Conservation (phyloP, 2,329 filamentous ascomycete genomes). For the Berkeleyomyces rouxiae region DNA sequence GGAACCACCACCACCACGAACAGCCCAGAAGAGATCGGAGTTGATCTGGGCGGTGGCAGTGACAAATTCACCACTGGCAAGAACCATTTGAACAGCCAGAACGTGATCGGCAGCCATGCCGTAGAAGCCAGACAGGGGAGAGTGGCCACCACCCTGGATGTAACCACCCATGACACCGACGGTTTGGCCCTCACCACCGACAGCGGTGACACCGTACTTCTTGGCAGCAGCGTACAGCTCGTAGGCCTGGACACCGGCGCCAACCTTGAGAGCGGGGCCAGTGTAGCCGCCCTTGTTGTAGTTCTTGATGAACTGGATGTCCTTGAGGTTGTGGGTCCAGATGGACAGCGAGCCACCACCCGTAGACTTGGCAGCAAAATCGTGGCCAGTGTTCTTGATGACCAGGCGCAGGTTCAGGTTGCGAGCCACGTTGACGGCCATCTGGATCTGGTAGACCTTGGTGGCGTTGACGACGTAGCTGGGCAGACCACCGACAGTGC, state of each 20-base stretch:
- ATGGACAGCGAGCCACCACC: conserved; percentile 25
- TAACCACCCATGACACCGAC: conserved; percentile 40
- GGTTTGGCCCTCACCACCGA: conserved; percentile 23
- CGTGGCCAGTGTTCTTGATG: conserved; percentile 36
- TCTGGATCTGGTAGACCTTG: conserved; percentile 29
- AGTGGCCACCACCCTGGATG: conserved; percentile 39
- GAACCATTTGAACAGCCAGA: conserved; percentile 31
- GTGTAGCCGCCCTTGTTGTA: conserved; percentile 27
- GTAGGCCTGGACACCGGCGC: conserved; percentile 33
- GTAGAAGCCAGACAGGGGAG: conserved; percentile 22
- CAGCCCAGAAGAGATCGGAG: conserved; percentile 32
- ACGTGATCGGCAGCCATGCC: conserved; percentile 35
- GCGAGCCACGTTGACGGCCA: conserved; percentile 30
- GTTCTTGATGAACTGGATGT: conserved; percentile 25
- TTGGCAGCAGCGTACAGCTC: conserved; percentile 27
- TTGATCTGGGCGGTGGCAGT: conserved; percentile 27
- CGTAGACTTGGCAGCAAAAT: conserved; percentile 27
- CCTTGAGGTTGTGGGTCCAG: conserved; percentile 26
- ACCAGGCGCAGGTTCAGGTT: conserved; percentile 32
- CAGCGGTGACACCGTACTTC: conserved; percentile 16
- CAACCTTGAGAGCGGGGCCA: conserved; percentile 36
- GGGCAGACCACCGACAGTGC: conserved; percentile 27
- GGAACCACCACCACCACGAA: conserved; percentile 29
- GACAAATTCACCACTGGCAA: conserved; percentile 27
- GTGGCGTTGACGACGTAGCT: conserved; percentile 26